Percentiles rank a stretch among this genome's conserved stretches.
Evolutionary conservation across 208 protist species (phyloP).

Genomic region (Leishmania amazonensis): DNA sequence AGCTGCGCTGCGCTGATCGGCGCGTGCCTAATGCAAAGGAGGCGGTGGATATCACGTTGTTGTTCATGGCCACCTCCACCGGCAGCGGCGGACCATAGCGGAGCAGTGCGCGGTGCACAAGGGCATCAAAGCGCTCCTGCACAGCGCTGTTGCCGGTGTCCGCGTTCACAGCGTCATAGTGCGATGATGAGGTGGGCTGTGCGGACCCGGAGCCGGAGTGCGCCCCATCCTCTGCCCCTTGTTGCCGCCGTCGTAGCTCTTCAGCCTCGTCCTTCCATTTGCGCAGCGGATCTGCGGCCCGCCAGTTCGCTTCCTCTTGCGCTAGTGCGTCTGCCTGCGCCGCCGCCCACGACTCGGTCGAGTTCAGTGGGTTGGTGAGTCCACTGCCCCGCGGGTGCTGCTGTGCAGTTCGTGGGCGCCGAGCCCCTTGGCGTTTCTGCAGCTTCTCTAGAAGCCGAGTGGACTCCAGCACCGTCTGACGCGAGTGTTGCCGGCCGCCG

Average conservation of each 20-base stretch:
- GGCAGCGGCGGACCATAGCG: conserved; percentile 82
- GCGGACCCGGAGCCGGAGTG: neutral
- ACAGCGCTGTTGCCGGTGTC: conserved; percentile 59
- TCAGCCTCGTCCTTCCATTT: neutral
- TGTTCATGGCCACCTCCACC: conserved; percentile 61
- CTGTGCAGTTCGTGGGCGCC: neutral
- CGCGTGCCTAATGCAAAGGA: neutral
- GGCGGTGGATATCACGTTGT: conserved; percentile 39
- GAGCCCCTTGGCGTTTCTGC: neutral
- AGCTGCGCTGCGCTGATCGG: conserved; percentile 17
- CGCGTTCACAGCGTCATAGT: conserved; percentile 60
- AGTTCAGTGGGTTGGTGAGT: neutral
- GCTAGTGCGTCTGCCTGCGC: conserved; percentile 21
- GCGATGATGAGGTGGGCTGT: neutral
- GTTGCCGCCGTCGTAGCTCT: neutral
- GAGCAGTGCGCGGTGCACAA: conserved; percentile 64
- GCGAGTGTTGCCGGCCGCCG: conserved; percentile 4
- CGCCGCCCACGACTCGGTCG: conserved; percentile 9
- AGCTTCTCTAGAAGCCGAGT: neutral
- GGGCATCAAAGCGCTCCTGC: conserved; percentile 68
- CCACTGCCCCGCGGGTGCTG: neutral
- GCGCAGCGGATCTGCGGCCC: neutral
- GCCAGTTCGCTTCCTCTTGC: conserved; percentile 21
- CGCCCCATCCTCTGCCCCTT: neutral
- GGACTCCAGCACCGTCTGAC: conserved; percentile 11